Conservation (phyloP, 179 eudicot species). For the Silene vulgaris region DNA sequence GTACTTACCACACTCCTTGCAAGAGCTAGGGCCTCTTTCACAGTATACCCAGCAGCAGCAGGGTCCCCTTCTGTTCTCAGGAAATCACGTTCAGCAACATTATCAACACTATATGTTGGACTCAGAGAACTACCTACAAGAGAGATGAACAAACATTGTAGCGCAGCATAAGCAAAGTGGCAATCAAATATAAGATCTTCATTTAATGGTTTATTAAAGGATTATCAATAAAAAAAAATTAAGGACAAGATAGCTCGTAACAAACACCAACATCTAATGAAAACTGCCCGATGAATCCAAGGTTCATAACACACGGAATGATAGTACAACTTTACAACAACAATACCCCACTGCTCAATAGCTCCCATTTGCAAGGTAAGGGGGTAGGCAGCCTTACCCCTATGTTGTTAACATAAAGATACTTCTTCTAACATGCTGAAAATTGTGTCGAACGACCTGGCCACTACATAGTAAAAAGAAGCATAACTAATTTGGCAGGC, state of each 20-base stretch:
- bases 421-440: not conserved
- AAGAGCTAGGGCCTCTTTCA: constrained; percentile 83
- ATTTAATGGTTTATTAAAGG: not conserved
- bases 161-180: not conserved
- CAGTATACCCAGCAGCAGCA: constrained; percentile 87
- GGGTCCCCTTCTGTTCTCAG: constrained; percentile 96
- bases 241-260: constrained; percentile 23
- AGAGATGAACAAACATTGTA: not conserved
- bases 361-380: constrained; percentile 1
- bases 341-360: constrained; percentile 28
- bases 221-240: not conserved
- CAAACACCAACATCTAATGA: constrained; percentile 63
- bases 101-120: constrained; percentile 44
- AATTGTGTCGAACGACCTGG: not conserved
- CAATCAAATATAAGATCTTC: not conserved
- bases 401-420: not conserved
- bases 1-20: constrained; percentile 78
- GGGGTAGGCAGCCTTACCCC: not conserved
- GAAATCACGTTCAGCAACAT: constrained; percentile 76
- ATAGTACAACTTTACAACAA: not conserved
- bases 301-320: not conserved
- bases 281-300: constrained; percentile 26
- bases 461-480: too few species aligned
- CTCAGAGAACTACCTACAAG: constrained; percentile 34
- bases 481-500: too few species aligned